Conservation (phyloP, 805 yeast genomes). For the Starmerella bombi region DNA sequence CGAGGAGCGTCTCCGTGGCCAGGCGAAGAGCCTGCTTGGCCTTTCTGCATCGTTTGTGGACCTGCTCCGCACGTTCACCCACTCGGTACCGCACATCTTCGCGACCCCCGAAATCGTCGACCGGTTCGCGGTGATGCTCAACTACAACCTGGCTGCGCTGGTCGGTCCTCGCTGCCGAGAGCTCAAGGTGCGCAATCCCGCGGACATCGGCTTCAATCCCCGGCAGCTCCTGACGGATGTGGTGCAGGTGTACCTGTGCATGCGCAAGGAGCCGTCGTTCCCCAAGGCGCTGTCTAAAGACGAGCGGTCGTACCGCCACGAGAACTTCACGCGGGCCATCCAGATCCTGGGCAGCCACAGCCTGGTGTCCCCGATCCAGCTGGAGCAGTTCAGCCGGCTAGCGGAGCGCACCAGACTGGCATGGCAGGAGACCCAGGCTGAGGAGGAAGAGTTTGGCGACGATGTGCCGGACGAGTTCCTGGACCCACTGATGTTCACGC, state of each 20-base stretch:
- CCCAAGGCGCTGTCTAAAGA: slow-evolving; percentile 75
- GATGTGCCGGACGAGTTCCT: slow-evolving; percentile 93
- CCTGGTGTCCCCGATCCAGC: slow-evolving; percentile 42
- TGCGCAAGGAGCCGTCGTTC: slow-evolving; percentile 52
- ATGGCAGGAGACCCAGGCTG: slow-evolving; percentile 41
- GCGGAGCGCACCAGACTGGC: slow-evolving; percentile 37
- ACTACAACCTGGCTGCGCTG: slow-evolving; percentile 79
- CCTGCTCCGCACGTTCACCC: slow-evolving; percentile 67
- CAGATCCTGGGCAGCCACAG: slow-evolving; percentile 45
- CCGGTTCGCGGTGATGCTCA: slow-evolving; percentile 88
- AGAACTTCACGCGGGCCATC: slow-evolving; percentile 57
- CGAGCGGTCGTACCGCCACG: slow-evolving; percentile 69
- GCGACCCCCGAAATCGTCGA: slow-evolving; percentile 82
- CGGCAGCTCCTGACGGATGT: slow-evolving; percentile 53
- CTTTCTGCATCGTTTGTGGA: slow-evolving; percentile 71
- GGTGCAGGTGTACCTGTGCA: slow-evolving; percentile 61
- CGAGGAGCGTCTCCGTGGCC: slow-evolving; percentile 46
- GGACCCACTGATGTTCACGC: slow-evolving; percentile 91
- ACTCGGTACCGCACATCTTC: slow-evolving; percentile 77
- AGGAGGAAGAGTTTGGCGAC: slow-evolving; percentile 76
- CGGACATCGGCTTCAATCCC: slow-evolving; percentile 72
- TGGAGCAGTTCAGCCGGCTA: slow-evolving; percentile 45
- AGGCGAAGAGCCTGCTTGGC: slow-evolving; percentile 70
- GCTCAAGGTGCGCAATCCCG: slow-evolving; percentile 73
- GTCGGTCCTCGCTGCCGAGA: slow-evolving; percentile 92